These are phyloP conservation scores for Tricholoma furcatifolium DNA, from an alignment of 768 basidiomycete genomes.

Conservation along the genomic window DNA sequence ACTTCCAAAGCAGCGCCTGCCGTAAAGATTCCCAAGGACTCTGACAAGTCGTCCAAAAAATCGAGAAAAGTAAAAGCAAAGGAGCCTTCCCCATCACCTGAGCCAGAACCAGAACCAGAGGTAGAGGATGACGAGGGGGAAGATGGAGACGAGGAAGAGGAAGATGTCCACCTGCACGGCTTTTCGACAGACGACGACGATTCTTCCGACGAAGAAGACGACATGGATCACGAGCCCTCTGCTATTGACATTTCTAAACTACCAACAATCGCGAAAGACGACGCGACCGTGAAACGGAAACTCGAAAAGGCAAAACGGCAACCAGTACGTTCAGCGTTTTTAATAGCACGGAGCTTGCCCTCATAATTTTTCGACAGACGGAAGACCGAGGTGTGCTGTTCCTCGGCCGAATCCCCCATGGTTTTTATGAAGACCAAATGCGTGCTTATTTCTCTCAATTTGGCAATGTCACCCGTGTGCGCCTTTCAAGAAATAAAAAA, in stretches of 20 bases:
- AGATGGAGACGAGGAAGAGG: conserved; percentile 26
- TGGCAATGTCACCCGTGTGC: conserved; percentile 82
- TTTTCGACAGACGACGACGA: conserved; percentile 77
- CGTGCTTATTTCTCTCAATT: conserved; percentile 94
- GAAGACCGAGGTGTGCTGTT: conserved; percentile 82
- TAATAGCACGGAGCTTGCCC: neutral
- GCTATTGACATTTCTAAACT: conserved; percentile 69
- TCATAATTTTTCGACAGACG: conserved; percentile 25
- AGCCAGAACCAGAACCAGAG: conserved; percentile 10
- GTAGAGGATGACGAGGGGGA: conserved; percentile 17
- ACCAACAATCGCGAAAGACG: conserved; percentile 88
- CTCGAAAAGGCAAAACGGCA: conserved; percentile 61
- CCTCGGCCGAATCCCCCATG: conserved; percentile 91
- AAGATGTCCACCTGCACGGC: conserved; percentile 56
- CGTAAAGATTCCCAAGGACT: conserved; percentile 2
- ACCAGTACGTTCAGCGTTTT: conserved; percentile 48
- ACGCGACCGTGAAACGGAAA: conserved; percentile 69
- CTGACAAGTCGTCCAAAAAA: conserved; percentile 17
- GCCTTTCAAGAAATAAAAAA: conserved; percentile 93
- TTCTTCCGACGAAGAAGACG: conserved; percentile 72
- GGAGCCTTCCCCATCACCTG: conserved; percentile 17
- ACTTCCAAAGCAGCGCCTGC: conserved; percentile 6
- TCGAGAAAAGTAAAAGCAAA: conserved; percentile 11
- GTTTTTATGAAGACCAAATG: conserved; percentile 96
- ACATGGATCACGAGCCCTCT: conserved; percentile 48